Evolutionary conservation across 805 yeast species (phyloP).

Genomic region (Cephaloascus albidus): DNA sequence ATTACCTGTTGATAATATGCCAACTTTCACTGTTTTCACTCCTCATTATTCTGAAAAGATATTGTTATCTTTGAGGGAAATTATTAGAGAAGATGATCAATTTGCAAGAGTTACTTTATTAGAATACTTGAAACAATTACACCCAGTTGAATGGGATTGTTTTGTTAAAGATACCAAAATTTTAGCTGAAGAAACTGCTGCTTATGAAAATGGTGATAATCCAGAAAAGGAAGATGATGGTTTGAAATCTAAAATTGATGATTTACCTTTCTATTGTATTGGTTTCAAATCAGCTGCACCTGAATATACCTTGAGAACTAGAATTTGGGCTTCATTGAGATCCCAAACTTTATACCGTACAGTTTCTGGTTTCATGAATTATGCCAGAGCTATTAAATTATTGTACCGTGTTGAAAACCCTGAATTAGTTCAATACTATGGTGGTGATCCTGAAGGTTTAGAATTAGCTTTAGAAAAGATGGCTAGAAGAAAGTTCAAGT

Average conservation of each 20-base stretch:
- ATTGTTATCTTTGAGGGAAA: constrained; percentile 84
- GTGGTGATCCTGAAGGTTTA: constrained; percentile 94
- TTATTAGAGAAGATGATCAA: constrained; percentile 95
- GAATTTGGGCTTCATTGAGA: constrained; percentile 98
- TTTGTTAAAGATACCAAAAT: constrained; percentile 94
- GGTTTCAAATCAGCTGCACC: constrained; percentile 98
- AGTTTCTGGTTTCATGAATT: constrained; percentile 97
- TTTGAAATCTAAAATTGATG: constrained; percentile 78
- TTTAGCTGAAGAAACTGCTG: constrained; percentile 89
- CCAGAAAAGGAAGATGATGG: constrained; percentile 45
- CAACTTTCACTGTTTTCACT: constrained; percentile 92
- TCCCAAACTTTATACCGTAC: constrained; percentile 96
- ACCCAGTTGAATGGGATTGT: constrained; percentile 97
- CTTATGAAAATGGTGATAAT: constrained; percentile 49
- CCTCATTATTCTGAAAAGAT: constrained; percentile 97
- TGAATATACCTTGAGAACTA: constrained; percentile 88
- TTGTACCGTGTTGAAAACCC: constrained; percentile 93
- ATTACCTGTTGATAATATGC: constrained; percentile 98
- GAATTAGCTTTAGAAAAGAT: constrained; percentile 89
- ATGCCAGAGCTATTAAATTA: constrained; percentile 90
- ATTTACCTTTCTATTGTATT: constrained; percentile 88
- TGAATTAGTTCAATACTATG: constrained; percentile 94
- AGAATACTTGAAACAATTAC: constrained; percentile 90
- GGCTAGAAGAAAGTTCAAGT: constrained; percentile 78
- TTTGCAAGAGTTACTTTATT: constrained; percentile 88